Percentiles rank a stretch among this genome's conserved stretches.
Evolutionary conservation across 768 basidiomycete genomes (phyloP).

Genomic region (Hypholoma fasciculare): DNA sequence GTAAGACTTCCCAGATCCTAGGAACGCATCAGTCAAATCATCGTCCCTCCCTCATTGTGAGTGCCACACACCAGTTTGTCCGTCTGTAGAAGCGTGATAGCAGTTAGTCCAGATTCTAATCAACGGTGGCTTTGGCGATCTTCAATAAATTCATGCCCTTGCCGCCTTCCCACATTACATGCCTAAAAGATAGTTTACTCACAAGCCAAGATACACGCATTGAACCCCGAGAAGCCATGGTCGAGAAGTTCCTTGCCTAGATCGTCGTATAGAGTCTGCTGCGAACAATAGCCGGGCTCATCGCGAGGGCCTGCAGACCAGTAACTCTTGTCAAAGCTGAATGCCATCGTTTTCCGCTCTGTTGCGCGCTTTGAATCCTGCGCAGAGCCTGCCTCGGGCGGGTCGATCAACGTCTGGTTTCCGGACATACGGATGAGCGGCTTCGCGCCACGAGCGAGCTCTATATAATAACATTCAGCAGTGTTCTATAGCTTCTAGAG

Average conservation of each 20-base stretch:
- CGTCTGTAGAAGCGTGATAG: conserved; percentile 41
- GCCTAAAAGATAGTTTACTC: conserved; percentile 39
- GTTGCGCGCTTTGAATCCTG: conserved; percentile 80
- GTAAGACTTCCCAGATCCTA: conserved; percentile 91
- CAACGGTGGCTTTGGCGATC: background rate
- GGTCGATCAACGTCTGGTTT: conserved; percentile 90
- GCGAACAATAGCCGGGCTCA: conserved; percentile 89
- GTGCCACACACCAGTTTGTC: conserved; percentile 75
- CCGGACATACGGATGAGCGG: conserved; percentile 93
- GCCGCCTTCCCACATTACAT: background rate
- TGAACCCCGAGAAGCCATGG: conserved; percentile 95
- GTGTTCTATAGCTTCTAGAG: background rate
- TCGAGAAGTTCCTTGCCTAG: conserved; percentile 92
- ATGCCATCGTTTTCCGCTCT: conserved; percentile 86
- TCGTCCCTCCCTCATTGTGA: background rate
- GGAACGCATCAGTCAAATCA: conserved; percentile 4
- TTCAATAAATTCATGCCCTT: too few species aligned
- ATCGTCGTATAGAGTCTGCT: conserved; percentile 94
- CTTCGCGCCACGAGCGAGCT: conserved; percentile 92
- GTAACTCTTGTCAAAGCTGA: conserved; percentile 97
- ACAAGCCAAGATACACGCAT: conserved; percentile 99
- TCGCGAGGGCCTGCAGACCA: conserved; percentile 93
- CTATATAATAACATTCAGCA: conserved; percentile 37
- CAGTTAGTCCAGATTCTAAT: background rate
- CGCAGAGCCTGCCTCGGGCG: conserved; percentile 73